A percentile compares a stretch with the other conserved stretches of the same genome.
Evolutionary conservation across 2,329 filamentous ascomycete species (phyloP).

Genomic region (Curvularia sp.): DNA sequence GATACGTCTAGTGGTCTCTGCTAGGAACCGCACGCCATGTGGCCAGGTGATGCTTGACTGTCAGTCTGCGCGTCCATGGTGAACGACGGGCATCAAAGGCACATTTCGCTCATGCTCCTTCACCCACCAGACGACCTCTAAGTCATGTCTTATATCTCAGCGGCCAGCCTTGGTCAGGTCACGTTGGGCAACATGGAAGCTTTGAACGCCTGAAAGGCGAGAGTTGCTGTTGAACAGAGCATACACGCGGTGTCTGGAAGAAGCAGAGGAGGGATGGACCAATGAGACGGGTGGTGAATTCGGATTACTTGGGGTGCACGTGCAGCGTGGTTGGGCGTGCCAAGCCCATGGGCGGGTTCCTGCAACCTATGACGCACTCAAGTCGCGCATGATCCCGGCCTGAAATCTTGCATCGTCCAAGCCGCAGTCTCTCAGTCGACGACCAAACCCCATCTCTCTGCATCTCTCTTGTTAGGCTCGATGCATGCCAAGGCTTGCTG

Average conservation of each 20-base stretch:
- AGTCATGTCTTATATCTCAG: background rate
- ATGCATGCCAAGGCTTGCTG: constrained; percentile 23
- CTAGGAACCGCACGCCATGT: background rate
- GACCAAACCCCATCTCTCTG: constrained; percentile 2
- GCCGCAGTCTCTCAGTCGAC: constrained; percentile 4
- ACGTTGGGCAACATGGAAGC: too few relatives aligned
- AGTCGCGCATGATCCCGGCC: constrained; percentile 12
- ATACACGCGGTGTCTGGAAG: background rate
- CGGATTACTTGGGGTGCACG: background rate
- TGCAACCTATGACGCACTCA: constrained; percentile 13
- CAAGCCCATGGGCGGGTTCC: constrained; percentile 16
- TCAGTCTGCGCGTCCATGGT: background rate
- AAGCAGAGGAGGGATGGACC: background rate
- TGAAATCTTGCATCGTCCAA: constrained; percentile 12
- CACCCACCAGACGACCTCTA: background rate
- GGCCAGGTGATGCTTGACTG: background rate
- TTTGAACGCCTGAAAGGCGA: too few relatives aligned
- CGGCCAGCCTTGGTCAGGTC: background rate
- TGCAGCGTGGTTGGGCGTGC: constrained; percentile 3
- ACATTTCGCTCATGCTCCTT: background rate
- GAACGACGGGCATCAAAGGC: background rate
- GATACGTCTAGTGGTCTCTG: background rate
- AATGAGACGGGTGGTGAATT: background rate
- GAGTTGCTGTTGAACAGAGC: too few relatives aligned
- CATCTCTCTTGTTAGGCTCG: background rate